Base-by-base conservation (phyloP, 139 green algal species). In the Ettlia oleoabundans region DNA sequence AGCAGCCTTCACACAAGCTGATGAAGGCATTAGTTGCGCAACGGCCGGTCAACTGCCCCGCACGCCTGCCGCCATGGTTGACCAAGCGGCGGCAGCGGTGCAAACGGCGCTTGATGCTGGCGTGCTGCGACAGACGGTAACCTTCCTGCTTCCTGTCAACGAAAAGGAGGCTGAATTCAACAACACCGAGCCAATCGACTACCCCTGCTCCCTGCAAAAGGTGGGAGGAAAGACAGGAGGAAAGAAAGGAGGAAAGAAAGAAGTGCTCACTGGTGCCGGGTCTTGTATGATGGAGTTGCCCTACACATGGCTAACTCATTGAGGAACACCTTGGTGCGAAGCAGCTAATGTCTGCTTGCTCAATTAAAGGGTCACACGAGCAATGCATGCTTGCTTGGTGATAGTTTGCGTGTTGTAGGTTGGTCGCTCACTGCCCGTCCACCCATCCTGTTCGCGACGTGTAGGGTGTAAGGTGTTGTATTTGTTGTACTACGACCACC, bases 81-180 rank as follows among this genome's bases (percentile, higher is more conserved):
- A 83, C n/a, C 75, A 87, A 37, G 82, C 82, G 3, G 82, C 82
- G 1, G 62, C 62, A 4, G 71, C 72, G 4, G 66, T 77, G 10
- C 71, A 43, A 33, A 43, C 33, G 4, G 82, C 33, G 42, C 51
- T 86, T 28, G 81, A 78, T 22, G 84, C 55, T 0, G 82, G 82
- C 35, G 28, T 55, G 55, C 18, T 67, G 52, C 70, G 82, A 18
- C 86, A 90, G 22, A 61, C 28, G 1, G 3, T 90, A 8, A 37
- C 70, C 1, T 52, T 90, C 2, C 72, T 90, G 35, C 85, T 90
- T 26, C 86, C 86, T 18, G 67, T 90, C 26, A 90, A 90, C 42
- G 86, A 90, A 40, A 90, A 90, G 76, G 84, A 90, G 37, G 43
- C 40, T 28, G 37, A 80, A 30, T 90, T 87, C 42, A 86, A 37